Evolutionary conservation across 352 stramenopile genomes (phyloP).

Genomic region (Globisporangium lucens): DNA sequence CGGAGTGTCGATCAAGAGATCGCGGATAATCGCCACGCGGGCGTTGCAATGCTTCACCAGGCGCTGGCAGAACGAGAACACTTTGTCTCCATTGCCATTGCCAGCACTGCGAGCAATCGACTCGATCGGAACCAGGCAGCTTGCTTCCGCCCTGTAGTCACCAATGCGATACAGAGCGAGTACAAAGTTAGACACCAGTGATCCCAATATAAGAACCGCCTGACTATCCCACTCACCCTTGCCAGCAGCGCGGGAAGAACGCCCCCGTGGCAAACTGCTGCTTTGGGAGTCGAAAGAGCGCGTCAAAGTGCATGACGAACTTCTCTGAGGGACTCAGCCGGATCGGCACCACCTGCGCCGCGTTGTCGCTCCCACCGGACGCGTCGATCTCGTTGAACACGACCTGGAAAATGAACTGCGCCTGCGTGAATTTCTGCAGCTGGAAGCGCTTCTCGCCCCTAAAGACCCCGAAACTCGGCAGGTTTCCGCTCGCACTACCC

Average conservation of each 20-base stretch:
- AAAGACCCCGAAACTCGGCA: conserved; percentile 57
- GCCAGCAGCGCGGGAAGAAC: conserved; percentile 54
- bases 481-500: conserved; percentile 31
- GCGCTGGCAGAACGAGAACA: conserved; percentile 38
- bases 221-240: conserved; percentile 30
- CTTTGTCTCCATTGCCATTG: not conserved
- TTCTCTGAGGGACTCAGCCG: conserved; percentile 34
- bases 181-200: conserved; percentile 11
- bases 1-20: conserved; percentile 55
- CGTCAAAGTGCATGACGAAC: conserved; percentile 52
- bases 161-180: not conserved
- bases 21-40: conserved; percentile 34
- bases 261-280: conserved; percentile 28
- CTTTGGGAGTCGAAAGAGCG: conserved; percentile 35
- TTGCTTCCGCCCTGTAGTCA: conserved; percentile 14
- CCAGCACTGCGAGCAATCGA: not conserved
- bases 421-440: conserved; percentile 54
- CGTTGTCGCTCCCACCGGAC: conserved; percentile 20
- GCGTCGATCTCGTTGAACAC: conserved; percentile 42
- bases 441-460: conserved; percentile 67
- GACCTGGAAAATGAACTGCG: conserved; percentile 56
- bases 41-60: conserved; percentile 27
- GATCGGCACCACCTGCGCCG: not conserved
- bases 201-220: no score
- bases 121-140: conserved; percentile 12